Conservation (phyloP, 2,329 filamentous ascomycete species). For the Calonectria leucothoes region DNA sequence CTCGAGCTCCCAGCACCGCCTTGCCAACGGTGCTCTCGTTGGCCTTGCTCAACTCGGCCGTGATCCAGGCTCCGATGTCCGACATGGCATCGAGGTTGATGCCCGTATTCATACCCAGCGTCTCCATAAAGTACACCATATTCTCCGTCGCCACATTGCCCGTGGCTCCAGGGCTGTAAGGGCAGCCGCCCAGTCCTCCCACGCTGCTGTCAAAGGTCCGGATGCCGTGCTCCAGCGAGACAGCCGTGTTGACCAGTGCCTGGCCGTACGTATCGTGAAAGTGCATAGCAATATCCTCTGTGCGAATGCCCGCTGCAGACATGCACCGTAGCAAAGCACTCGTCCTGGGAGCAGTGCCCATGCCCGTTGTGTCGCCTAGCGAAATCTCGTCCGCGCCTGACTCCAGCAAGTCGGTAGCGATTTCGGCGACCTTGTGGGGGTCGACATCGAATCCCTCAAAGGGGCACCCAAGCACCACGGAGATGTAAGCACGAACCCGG, state of each 20-base stretch:
- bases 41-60: constrained; percentile 68
- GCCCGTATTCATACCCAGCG: constrained; percentile 79
- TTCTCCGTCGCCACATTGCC: constrained; percentile 90
- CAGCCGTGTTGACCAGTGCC: constrained; percentile 84
- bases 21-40: constrained; percentile 77
- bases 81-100: constrained; percentile 75
- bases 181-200: constrained; percentile 84
- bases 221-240: constrained; percentile 81
- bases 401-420: constrained; percentile 78
- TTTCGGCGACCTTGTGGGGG: constrained; percentile 72
- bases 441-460: constrained; percentile 76
- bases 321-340: constrained; percentile 73
- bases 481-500: constrained; percentile 83
- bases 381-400: constrained; percentile 93
- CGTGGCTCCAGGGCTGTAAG: constrained; percentile 86
- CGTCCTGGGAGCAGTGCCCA: constrained; percentile 83
- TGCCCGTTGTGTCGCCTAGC: constrained; percentile 90
- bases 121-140: constrained; percentile 82
- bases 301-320: constrained; percentile 73
- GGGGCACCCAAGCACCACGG: constrained; percentile 83
- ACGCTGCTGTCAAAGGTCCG: constrained; percentile 84
- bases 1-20: constrained; percentile 67
- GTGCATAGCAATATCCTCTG: constrained; percentile 81
- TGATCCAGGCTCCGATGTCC: constrained; percentile 80
- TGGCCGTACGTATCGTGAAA: constrained; percentile 92